Base-by-base conservation (phyloP, 306 rosid species). In the Medicago ruthenica region DNA sequence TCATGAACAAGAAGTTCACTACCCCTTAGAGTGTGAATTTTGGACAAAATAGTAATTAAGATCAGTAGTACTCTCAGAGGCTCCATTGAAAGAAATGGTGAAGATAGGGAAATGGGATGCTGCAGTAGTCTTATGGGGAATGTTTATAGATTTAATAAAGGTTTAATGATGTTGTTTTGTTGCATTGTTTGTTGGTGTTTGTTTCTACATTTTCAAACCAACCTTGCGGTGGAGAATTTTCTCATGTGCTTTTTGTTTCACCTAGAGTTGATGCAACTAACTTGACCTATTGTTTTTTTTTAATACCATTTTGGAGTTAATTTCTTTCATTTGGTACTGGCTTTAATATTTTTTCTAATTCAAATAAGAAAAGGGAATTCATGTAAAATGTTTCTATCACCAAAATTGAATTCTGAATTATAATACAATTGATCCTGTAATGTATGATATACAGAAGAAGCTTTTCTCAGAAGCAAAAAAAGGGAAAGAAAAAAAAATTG, bases 181-280 rank as follows among this genome's bases (percentile, higher is more conserved):
- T 83, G 70, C 70, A 41, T 79, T 18, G 12, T 82, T 75, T 41
- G 51, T 44, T 61, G 21, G 72, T 62, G 55, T 65, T 37, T 41
- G 37, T 77, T 75, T 78, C 67, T 18, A 21, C 66, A 67, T 80
- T 84, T 86, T 87, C 91, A 54, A 73, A 90, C 93, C 93, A 84
- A 84, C 80, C 67, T 14, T 10, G n/a, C 3, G 58, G 16, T 39
- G 36, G 48, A 68, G 71, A 83, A 65, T 74, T 75, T 81, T 80
- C 51, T 76, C 62, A 76, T 67, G 81, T 82, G 82, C 37, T 77
- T 27, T 27, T 15, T 53, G 53, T 57, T 71, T 67, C 42, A 79
- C 76, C 81, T 78, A 78, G 74, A 86, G 90, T 82, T 83, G 97
- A 85, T 91, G 77, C 93, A 91, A 81, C 97, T 27, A 91, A 84